phyloP scores from a whole-genome alignment of 129 eudicot genomes.

The Ambrosia trifida region DNA sequence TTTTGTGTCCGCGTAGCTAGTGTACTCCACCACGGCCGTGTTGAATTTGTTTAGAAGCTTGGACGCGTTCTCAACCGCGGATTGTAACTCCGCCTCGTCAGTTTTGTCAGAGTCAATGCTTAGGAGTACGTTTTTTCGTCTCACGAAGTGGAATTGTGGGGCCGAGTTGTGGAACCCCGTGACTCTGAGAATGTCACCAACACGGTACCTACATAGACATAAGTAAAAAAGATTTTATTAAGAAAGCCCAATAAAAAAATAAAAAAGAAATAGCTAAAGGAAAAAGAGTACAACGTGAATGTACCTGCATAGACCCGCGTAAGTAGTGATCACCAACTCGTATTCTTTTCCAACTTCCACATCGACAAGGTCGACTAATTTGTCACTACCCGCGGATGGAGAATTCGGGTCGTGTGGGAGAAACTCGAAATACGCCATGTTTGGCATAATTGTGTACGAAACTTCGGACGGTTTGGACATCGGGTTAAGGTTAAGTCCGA shows the following conservation, averaged over 20 bases:
- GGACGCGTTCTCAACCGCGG: constrained; percentile 74
- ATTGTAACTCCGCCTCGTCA: constrained; percentile 85
- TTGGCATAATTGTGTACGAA: constrained; percentile 95
- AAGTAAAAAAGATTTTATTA: constrained; percentile 35
- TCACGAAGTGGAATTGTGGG: constrained; percentile 85
- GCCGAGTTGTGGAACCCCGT: constrained; percentile 94
- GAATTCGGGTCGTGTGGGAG: constrained; percentile 61
- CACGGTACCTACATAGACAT: constrained; percentile 79
- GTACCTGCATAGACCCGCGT: constrained; percentile 85
- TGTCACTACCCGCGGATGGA: constrained; percentile 31
- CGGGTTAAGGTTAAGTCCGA: constrained; percentile 92
- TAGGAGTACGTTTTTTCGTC: constrained; percentile 71
- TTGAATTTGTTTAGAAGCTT: constrained; percentile 38
- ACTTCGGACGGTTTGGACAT: constrained; percentile 85
- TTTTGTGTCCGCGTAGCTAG: constrained; percentile 79
- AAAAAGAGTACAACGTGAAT: too few species aligned
- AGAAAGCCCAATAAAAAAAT: too few species aligned
- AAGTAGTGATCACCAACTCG: constrained; percentile 88
- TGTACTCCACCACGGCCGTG: constrained; percentile 80
- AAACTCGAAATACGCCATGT: constrained; percentile 97
- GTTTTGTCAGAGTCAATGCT: constrained; percentile 93
- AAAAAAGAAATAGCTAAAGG: too few species aligned
- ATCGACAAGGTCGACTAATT: constrained; percentile 69
- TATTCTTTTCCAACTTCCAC: constrained; percentile 90
- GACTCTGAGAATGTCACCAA: constrained; percentile 92